Evolutionary conservation across 495 filamentous ascomycete species (phyloP).

Genomic region (Pseudevernia furfuracea): DNA sequence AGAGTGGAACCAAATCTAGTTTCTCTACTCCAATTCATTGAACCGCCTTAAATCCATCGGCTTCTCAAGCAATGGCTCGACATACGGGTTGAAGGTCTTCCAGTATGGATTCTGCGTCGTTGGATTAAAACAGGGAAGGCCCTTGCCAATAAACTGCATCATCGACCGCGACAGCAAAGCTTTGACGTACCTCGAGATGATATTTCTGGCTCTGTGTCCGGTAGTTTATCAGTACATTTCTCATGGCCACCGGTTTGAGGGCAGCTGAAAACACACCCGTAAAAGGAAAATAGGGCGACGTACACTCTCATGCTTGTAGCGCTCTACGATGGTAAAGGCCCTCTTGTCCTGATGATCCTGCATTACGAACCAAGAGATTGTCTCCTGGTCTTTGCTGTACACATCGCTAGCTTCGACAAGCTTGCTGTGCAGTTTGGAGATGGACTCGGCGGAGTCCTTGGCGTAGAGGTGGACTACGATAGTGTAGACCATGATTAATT

Average conservation of each 20-base stretch:
- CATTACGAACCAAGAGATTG: constrained; percentile 61
- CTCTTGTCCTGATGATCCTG: constrained; percentile 55
- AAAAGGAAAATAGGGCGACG: neutral
- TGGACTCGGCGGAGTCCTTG: constrained; percentile 51
- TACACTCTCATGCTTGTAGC: neutral
- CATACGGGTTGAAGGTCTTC: neutral
- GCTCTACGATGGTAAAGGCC: constrained; percentile 63
- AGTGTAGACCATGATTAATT: constrained; percentile 45
- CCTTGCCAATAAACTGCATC: neutral
- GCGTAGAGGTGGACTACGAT: constrained; percentile 55
- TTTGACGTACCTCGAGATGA: neutral
- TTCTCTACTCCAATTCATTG: neutral
- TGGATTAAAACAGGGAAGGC: neutral
- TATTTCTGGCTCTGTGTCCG: constrained; percentile 2
- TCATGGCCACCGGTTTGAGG: neutral
- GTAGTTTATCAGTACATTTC: neutral
- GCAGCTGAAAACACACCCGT: neutral
- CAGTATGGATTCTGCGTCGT: neutral
- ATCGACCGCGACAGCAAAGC: neutral
- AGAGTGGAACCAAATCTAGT: too few relatives aligned
- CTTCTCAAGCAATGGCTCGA: neutral
- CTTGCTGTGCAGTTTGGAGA: constrained; percentile 56
- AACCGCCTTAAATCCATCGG: neutral
- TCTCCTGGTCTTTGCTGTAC: constrained; percentile 61
- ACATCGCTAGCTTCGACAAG: constrained; percentile 57